These are phyloP conservation scores for Ustulina deusta DNA, from an alignment of 2,329 filamentous ascomycete genomes.

Conservation along the genomic window DNA sequence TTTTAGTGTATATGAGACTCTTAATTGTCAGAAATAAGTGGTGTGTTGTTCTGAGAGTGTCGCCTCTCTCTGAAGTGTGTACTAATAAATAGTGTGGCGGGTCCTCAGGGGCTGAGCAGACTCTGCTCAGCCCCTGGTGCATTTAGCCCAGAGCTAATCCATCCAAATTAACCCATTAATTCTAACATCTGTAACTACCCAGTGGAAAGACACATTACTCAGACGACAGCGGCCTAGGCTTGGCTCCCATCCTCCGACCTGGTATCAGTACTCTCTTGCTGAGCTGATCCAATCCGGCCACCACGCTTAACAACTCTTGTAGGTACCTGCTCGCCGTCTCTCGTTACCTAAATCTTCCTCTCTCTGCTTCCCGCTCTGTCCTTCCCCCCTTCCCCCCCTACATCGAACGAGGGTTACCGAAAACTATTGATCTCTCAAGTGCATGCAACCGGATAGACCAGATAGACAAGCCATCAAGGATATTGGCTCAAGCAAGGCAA, in stretches of 20 bases:
- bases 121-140: too few relatives aligned
- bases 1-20: too few relatives aligned
- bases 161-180: too few relatives aligned
- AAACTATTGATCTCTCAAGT: constrained; percentile 4
- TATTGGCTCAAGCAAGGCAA: constrained; percentile 50
- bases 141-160: too few relatives aligned
- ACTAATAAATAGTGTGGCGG: too few relatives aligned
- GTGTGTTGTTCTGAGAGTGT: too few relatives aligned
- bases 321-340: constrained; percentile 30
- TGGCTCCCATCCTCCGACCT: constrained; percentile 40
- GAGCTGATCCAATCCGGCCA: constrained; percentile 22
- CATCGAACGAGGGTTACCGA: constrained; percentile 15
- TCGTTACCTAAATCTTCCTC: constrained; percentile 25
- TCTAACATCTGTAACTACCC: too few relatives aligned
- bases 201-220: constrained; percentile 47
- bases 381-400: neutral
- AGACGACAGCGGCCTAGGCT: constrained; percentile 45
- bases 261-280: constrained; percentile 17
- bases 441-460: constrained; percentile 25
- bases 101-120: too few relatives aligned
- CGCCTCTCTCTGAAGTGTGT: too few relatives aligned
- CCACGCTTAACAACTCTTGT: constrained; percentile 24
- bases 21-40: too few relatives aligned
- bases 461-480: constrained; percentile 51
- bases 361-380: neutral